A percentile compares a stretch with the other conserved stretches of the same genome.
phyloP scores from a whole-genome alignment of 2,329 filamentous ascomycete genomes.

The Amesomyces nigricolor region DNA sequence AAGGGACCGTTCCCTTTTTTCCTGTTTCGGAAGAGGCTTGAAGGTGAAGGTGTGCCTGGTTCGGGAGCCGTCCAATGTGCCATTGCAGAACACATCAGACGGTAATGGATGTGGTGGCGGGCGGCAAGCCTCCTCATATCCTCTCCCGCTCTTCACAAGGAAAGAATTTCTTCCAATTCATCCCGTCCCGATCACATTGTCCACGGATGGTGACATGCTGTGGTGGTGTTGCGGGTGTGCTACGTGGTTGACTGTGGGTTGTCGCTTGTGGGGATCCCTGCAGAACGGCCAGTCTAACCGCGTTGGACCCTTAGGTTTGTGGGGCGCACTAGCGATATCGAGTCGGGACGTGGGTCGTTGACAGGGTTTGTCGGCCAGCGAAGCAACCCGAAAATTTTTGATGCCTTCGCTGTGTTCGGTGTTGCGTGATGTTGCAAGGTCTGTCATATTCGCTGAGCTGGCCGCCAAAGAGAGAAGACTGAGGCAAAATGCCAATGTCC shows the following conservation, averaged over 20 bases:
- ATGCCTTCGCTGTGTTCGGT: conserved; percentile 3
- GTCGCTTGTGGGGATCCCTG: conserved; percentile 27
- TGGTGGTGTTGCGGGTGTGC: conserved; percentile 25
- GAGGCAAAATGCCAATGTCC: conserved; percentile 8
- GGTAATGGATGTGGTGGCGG: background rate
- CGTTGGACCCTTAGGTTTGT: conserved; percentile 11
- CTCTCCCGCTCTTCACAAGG: background rate
- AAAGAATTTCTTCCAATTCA: background rate
- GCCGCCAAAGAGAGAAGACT: background rate
- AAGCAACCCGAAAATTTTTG: conserved; percentile 18
- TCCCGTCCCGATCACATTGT: background rate
- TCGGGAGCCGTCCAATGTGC: conserved; percentile 10
- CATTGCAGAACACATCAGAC: conserved; percentile 5
- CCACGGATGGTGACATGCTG: conserved; percentile 8
- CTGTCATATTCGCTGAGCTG: background rate
- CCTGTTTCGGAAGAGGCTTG: conserved; percentile 3
- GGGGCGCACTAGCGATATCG: conserved; percentile 20
- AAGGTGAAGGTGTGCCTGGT: conserved; percentile 15
- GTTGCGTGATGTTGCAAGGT: background rate
- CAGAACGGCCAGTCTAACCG: conserved; percentile 19
- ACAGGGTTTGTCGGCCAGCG: conserved; percentile 9
- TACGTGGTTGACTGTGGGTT: conserved; percentile 37
- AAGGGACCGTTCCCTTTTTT: conserved; percentile 7
- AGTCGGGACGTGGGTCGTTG: conserved; percentile 17
- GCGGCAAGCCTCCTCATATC: background rate